phyloP scores from a whole-genome alignment of 2,329 filamentous ascomycete genomes.

The Karstenula rhodostoma region DNA sequence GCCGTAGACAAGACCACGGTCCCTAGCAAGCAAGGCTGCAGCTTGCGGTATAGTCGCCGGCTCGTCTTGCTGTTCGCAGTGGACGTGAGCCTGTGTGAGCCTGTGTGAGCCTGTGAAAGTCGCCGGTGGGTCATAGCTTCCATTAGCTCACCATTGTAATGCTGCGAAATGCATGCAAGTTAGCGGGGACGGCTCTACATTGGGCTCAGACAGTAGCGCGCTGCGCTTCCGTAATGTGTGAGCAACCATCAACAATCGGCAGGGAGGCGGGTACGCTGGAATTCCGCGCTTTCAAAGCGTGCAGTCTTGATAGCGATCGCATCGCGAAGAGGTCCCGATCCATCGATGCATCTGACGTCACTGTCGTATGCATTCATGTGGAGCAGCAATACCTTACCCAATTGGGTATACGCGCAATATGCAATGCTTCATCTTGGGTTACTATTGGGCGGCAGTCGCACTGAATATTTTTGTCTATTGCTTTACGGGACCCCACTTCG shows the following conservation, averaged over 20 bases:
- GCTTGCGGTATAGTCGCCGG: not conserved
- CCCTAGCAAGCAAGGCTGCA: not conserved
- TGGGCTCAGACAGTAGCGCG: not conserved
- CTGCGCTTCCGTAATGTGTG: not conserved
- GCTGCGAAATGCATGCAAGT: constrained; percentile 2
- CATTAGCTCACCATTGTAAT: constrained; percentile 29
- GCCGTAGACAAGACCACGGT: not conserved
- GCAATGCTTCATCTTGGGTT: no score
- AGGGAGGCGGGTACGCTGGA: not conserved
- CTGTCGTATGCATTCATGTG: not conserved
- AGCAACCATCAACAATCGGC: constrained; percentile 1
- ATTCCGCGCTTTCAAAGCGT: not conserved
- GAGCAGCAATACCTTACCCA: not conserved
- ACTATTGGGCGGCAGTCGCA: no score
- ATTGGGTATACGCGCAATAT: not conserved
- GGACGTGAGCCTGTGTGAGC: not conserved
- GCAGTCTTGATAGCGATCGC: not conserved
- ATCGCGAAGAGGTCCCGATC: not conserved
- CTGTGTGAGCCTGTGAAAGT: not conserved
- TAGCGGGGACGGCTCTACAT: not conserved
- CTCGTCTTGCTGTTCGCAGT: not conserved
- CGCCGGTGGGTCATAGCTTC: constrained; percentile 1
- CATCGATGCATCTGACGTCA: not conserved
- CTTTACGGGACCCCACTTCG: no score
- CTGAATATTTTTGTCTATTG: no score